Evolutionary conservation across 176 grass and related monocot species (phyloP).

Genomic region (Aegilops speltoides): DNA sequence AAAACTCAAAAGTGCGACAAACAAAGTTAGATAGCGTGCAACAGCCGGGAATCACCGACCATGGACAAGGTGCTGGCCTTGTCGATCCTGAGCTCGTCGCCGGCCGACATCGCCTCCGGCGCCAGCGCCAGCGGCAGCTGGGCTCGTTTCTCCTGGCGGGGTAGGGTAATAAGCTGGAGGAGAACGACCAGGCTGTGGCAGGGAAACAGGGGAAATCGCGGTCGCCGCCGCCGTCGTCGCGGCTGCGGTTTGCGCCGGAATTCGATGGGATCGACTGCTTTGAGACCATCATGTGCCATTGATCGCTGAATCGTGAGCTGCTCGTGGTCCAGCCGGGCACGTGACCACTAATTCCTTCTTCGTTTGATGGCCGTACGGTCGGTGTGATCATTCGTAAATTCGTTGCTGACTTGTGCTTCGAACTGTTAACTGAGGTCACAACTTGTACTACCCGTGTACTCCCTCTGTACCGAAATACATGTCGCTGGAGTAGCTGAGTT

Average conservation of each 20-base stretch:
- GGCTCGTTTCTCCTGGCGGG: slow-evolving; percentile 20
- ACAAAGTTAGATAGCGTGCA: no score
- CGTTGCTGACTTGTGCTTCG: no score
- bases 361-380: not conserved
- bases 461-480: no score
- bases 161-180: not conserved
- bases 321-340: not conserved
- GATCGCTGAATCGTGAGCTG: not conserved
- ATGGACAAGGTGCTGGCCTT: slow-evolving; percentile 68
- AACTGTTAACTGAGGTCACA: no score
- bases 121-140: not conserved
- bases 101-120: slow-evolving; percentile 28
- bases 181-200: not conserved
- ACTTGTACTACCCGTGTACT: no score
- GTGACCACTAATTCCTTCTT: not conserved
- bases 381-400: no score
- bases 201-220: not conserved
- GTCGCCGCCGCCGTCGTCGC: slow-evolving; percentile 20
- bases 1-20: no score
- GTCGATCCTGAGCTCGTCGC: slow-evolving; percentile 60
- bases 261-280: slow-evolving; percentile 77
- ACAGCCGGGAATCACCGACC: not conserved
- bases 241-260: not conserved
- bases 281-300: slow-evolving; percentile 53
- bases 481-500: no score